Percentiles rank a stretch among this genome's conserved stretches.
phyloP scores from a whole-genome alignment of 129 eudicot species.

The Arctium minus region DNA sequence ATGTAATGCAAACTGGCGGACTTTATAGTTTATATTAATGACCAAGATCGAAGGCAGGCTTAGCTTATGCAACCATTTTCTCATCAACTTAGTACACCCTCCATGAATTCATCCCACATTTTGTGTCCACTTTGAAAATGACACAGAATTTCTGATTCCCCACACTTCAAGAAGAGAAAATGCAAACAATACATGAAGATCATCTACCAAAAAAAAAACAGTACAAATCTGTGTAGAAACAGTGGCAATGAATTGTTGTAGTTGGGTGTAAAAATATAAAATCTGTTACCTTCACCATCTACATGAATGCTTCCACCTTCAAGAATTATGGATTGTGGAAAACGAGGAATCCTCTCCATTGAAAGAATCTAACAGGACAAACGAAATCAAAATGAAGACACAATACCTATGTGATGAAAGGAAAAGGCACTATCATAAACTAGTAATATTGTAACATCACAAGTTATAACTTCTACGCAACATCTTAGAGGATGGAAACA shows the following conservation, averaged over 20 bases:
- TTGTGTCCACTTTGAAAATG: neutral
- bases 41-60: neutral
- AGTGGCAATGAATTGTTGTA: neutral
- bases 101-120: too few species aligned
- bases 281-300: slow-evolving; percentile 81
- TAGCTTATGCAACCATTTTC: neutral
- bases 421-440: neutral
- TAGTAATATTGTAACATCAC: neutral
- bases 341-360: slow-evolving; percentile 65
- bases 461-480: neutral
- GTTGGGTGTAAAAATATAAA: neutral
- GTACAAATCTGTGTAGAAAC: neutral
- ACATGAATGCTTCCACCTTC: slow-evolving; percentile 99
- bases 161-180: neutral
- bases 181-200: neutral
- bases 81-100: neutral
- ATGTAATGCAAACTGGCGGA: too few species aligned
- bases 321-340: slow-evolving; percentile 77
- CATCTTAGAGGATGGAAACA: neutral
- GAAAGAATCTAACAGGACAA: slow-evolving; percentile 49
- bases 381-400: neutral
- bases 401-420: neutral
- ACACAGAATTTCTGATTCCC: neutral
- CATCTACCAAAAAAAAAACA: neutral
- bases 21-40: neutral